Conservation (phyloP, 2,329 filamentous ascomycete species). For the Talaromyces islandicus region DNA sequence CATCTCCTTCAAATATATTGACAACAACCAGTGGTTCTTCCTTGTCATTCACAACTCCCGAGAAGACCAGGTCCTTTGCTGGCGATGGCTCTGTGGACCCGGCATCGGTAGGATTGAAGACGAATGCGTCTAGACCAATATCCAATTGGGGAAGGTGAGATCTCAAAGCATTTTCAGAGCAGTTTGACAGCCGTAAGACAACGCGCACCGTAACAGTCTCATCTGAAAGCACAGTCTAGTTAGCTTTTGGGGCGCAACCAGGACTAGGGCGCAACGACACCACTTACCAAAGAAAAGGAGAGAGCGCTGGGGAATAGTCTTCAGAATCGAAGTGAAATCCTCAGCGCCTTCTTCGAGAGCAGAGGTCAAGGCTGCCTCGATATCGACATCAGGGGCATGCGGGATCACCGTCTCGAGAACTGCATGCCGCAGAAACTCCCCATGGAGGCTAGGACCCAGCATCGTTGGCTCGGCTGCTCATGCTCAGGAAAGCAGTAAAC, state of each 20-base stretch:
- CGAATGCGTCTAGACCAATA: constrained; percentile 47
- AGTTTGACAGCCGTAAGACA: constrained; percentile 46
- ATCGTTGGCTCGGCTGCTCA: constrained; percentile 21
- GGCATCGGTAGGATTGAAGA: constrained; percentile 33
- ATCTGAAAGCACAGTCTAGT: constrained; percentile 51
- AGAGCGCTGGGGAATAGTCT: constrained; percentile 45
- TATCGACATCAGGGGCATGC: constrained; percentile 33
- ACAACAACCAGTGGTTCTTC: constrained; percentile 41
- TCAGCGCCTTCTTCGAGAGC: constrained; percentile 42
- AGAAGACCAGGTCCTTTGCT: constrained; percentile 38
- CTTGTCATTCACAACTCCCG: constrained; percentile 30
- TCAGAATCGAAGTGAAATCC: constrained; percentile 38
- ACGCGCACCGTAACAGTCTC: constrained; percentile 48
- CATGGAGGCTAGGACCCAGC: constrained; percentile 30
- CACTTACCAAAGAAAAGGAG: constrained; percentile 47
- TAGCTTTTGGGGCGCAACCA: constrained; percentile 11
- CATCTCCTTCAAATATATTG: constrained; percentile 36
- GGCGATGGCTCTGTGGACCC: constrained; percentile 34
- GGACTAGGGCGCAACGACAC: not conserved
- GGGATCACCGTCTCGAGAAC: constrained; percentile 40
- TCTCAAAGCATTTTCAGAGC: constrained; percentile 44
- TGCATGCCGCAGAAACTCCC: constrained; percentile 37
- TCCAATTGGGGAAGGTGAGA: constrained; percentile 44
- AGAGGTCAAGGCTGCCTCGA: constrained; percentile 35
- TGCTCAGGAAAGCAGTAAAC: constrained; percentile 13